phyloP scores from a whole-genome alignment of 139 green algal genomes.

The Trebouxia sp. region DNA sequence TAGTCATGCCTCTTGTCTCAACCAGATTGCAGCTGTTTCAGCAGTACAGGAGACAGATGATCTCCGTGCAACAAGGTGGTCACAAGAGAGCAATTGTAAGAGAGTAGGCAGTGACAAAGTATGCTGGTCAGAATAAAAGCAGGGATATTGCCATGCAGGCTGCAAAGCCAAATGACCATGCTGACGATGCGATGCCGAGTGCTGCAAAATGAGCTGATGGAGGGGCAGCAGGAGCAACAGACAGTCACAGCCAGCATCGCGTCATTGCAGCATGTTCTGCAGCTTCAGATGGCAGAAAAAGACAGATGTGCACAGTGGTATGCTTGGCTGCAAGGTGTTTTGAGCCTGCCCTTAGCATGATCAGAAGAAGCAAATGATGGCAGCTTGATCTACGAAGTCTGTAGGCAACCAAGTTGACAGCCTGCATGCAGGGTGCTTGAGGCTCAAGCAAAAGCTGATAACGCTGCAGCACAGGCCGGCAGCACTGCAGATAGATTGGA shows the following conservation, averaged over 20 bases:
- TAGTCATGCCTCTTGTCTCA: not conserved
- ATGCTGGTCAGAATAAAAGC: no score
- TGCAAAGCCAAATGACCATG: slow-evolving; percentile 14
- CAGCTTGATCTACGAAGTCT: no score
- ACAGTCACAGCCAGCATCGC: no score
- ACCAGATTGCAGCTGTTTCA: not conserved
- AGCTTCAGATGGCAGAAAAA: not conserved
- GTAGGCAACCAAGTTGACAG: no score
- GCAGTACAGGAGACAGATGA: not conserved
- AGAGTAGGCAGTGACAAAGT: no score
- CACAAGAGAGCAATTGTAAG: no score
- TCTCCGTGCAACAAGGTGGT: not conserved
- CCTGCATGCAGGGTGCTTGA: not conserved
- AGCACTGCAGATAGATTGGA: not conserved
- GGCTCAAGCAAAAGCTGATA: not conserved
- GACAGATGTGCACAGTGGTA: not conserved
- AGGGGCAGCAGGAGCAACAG: slow-evolving; percentile 22
- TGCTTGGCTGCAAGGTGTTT: no score
- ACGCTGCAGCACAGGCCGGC: not conserved
- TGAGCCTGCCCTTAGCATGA: no score
- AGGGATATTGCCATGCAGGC: no score
- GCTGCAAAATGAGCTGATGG: slow-evolving; percentile 17
- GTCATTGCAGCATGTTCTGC: not conserved
- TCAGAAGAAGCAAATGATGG: no score
- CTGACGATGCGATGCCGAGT: slow-evolving; percentile 19